phyloP scores from a whole-genome alignment of 768 basidiomycete species.

The Lactifluus subvellereus region DNA sequence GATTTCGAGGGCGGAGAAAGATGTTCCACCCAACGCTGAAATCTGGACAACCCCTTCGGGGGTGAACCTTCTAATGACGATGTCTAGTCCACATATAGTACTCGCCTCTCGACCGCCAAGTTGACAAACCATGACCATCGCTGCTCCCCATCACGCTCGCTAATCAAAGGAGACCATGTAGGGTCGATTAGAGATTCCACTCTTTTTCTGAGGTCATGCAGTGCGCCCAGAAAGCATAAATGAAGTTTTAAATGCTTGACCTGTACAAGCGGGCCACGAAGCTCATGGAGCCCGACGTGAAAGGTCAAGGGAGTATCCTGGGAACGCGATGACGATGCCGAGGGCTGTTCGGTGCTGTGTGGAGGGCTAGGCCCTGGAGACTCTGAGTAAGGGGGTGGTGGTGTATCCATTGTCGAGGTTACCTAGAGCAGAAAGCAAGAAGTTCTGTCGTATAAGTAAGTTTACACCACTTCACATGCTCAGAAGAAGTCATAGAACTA shows the following conservation, averaged over 20 bases:
- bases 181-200: conserved; percentile 1
- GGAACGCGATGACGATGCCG: conserved; percentile 7
- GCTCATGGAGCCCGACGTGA: conserved; percentile 13
- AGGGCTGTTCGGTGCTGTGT: neutral
- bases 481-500: neutral
- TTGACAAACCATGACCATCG: conserved; percentile 40
- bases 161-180: conserved; percentile 4
- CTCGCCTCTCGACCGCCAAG: conserved; percentile 36
- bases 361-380: neutral
- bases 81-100: neutral
- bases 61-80: neutral
- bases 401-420: neutral
- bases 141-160: conserved; percentile 26
- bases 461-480: neutral
- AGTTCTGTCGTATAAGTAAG: neutral
- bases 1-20: conserved; percentile 21
- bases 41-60: conserved; percentile 26
- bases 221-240: conserved; percentile 8
- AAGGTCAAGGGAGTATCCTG: neutral
- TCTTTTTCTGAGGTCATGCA: conserved; percentile 10
- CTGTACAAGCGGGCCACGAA: conserved; percentile 8
- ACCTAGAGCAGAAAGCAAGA: neutral
- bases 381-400: conserved; percentile 13
- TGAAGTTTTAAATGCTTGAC: conserved; percentile 10
- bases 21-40: conserved; percentile 31